A percentile compares a stretch with the other conserved stretches of the same genome.
phyloP scores from a whole-genome alignment of 352 stramenopile genomes.

The Blastocystis sp. region DNA sequence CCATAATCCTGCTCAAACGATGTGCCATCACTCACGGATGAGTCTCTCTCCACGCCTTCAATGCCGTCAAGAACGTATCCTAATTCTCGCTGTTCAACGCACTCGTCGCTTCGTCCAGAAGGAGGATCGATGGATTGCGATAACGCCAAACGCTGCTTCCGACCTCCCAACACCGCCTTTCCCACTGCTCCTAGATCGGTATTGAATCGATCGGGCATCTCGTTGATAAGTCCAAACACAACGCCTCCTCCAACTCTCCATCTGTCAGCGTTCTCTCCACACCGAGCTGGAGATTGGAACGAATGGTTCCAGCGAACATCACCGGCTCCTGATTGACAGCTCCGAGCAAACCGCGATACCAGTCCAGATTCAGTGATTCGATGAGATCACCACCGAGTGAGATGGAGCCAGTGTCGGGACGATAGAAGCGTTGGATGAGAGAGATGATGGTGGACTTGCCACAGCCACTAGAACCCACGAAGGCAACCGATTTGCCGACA shows the following conservation, averaged over 20 bases:
- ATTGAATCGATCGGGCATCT: slow-evolving; percentile 63
- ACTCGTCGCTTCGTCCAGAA: slow-evolving; percentile 73
- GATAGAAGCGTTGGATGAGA: slow-evolving; percentile 61
- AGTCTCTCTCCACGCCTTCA: slow-evolving; percentile 61
- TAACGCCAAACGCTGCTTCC: slow-evolving; percentile 79
- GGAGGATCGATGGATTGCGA: slow-evolving; percentile 68
- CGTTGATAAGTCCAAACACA: slow-evolving; percentile 61
- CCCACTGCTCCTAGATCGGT: slow-evolving; percentile 70
- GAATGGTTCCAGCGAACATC: slow-evolving; percentile 72
- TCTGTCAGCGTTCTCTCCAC: slow-evolving; percentile 65
- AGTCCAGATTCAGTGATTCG: slow-evolving; percentile 58
- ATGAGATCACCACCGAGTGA: background rate
- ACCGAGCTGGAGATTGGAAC: slow-evolving; percentile 71
- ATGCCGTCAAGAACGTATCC: slow-evolving; percentile 68
- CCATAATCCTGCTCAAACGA: slow-evolving; percentile 74
- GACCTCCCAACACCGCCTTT: slow-evolving; percentile 70
- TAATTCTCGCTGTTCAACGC: slow-evolving; percentile 77
- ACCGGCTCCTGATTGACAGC: slow-evolving; percentile 78
- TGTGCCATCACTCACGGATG: slow-evolving; percentile 56
- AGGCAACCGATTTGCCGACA: slow-evolving; percentile 69
- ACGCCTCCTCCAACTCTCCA: slow-evolving; percentile 69
- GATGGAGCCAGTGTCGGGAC: slow-evolving; percentile 7
- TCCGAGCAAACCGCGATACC: slow-evolving; percentile 66
- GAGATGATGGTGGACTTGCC: slow-evolving; percentile 41
- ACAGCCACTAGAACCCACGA: slow-evolving; percentile 21